Base-by-base conservation (phyloP, 768 basidiomycete species). In the Rhizopogon roseolus region DNA sequence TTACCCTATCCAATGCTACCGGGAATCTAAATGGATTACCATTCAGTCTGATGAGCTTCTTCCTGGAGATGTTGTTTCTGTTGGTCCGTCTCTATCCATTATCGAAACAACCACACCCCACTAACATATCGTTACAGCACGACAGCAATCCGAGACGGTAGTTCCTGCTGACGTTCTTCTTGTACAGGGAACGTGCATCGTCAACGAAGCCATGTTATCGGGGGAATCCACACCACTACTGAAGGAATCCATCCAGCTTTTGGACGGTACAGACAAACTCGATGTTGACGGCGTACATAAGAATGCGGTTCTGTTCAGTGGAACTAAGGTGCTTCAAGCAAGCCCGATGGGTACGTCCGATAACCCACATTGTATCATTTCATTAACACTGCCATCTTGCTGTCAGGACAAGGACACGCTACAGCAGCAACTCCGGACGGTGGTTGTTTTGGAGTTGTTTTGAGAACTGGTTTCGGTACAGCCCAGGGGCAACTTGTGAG, bases 201-300 rank as follows among this genome's bases (percentile, higher is more conserved):
- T 98, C 59, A 99, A 99, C 68, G 97, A 99, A 69, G 97, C 97
- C 27, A 98, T 99, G 97, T 76, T 99, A 2, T 97, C 94, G 1
- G 97, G 97, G 49, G 97, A 99, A 74, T 97, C 94, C 0, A 99
- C 97, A 0, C 97, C 97, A 5, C 76, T 99, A 8, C 76, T 99
- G 44, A 99, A 99, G 65, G 97, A 99, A 64, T 93, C 91, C 13
- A 88, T 98, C 53, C 88, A 93, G 58, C 77, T 98, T 0, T 76
- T 93, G 9, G 90, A 95, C 5, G 73, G 76, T 0, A 66, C 72
- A 5, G 94, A 96, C 49, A 76, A 72, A 22, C 78, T 98, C 39
- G 93, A 97, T 62, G 86, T 93, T 28, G 93, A 98, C 62, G 84
- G 85, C 8, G 73, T 77, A 1, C 95, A 98, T 68, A 92, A 90